A percentile compares a stretch with the other conserved stretches of the same genome.
phyloP scores from a whole-genome alignment of 352 stramenopile species.

The Phytophthora pluvialis region DNA sequence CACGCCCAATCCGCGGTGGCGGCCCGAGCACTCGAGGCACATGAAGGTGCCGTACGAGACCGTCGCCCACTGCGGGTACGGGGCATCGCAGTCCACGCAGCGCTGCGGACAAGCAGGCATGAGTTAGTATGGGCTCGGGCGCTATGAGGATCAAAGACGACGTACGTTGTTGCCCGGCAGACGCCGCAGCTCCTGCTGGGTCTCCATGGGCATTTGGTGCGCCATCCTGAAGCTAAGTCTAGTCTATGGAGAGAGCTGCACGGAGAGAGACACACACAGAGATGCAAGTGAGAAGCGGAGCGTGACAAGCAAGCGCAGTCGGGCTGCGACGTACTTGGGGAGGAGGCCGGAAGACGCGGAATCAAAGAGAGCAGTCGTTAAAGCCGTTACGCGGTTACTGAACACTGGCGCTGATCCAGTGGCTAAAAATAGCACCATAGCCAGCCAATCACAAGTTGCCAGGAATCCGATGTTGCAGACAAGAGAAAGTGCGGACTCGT shows the following conservation, averaged over 20 bases:
- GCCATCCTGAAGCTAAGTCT: slow-evolving; percentile 41
- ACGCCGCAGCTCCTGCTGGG: slow-evolving; percentile 84
- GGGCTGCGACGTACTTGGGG: slow-evolving; percentile 9
- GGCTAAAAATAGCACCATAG: slow-evolving; percentile 22
- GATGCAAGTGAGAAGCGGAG: neutral
- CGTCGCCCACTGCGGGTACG: slow-evolving; percentile 95
- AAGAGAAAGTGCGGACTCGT: slow-evolving; percentile 8
- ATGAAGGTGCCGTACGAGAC: slow-evolving; percentile 96
- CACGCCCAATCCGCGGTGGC: slow-evolving; percentile 92
- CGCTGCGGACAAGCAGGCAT: slow-evolving; percentile 36
- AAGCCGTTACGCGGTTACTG: slow-evolving; percentile 16
- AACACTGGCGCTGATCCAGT: slow-evolving; percentile 14
- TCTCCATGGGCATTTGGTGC: slow-evolving; percentile 87
- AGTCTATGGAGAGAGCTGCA: slow-evolving; percentile 15
- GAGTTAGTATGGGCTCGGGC: neutral
- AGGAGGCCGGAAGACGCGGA: slow-evolving; percentile 18
- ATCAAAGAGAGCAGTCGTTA: slow-evolving; percentile 14
- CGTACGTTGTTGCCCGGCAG: slow-evolving; percentile 87
- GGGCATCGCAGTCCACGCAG: slow-evolving; percentile 95
- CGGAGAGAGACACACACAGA: neutral
- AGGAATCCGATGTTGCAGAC: slow-evolving; percentile 22
- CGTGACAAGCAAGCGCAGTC: neutral
- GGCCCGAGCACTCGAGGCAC: slow-evolving; percentile 94
- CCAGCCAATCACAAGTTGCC: slow-evolving; percentile 45
- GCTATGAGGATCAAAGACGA: neutral